Conservation (phyloP, 305 asterid species). For the Solanum aculeatissimum region DNA sequence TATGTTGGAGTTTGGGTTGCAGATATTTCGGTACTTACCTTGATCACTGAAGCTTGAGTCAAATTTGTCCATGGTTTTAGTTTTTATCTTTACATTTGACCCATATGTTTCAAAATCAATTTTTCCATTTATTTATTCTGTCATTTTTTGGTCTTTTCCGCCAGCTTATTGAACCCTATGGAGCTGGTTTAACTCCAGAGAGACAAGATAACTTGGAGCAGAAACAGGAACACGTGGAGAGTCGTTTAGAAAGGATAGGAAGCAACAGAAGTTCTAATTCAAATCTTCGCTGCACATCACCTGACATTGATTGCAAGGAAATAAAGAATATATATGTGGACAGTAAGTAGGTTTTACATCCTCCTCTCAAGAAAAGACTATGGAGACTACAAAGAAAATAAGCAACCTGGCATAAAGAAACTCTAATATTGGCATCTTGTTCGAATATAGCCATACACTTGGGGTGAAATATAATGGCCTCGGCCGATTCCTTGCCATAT, state of each 20-base stretch:
- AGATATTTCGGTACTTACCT: constrained; percentile 62
- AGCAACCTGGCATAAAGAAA: not conserved
- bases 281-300: constrained; percentile 32
- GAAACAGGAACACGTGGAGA: constrained; percentile 36
- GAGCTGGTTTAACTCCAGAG: constrained; percentile 44
- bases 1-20: constrained; percentile 94
- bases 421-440: not conserved
- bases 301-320: constrained; percentile 73
- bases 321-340: constrained; percentile 92
- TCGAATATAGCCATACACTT: not conserved
- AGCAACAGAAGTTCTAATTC: constrained; percentile 52
- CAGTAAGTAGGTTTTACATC: constrained; percentile 43
- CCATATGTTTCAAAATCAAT: not conserved
- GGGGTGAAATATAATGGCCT: not conserved
- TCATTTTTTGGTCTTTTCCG: constrained; percentile 5
- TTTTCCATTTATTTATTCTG: not conserved
- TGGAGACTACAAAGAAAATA: not conserved
- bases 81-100: not conserved
- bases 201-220: constrained; percentile 39
- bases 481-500: not conserved
- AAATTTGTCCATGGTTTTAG: constrained; percentile 1
- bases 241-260: constrained; percentile 42
- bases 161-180: constrained; percentile 66
- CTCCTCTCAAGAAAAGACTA: not conserved
- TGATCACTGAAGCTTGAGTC: constrained; percentile 4